Evolutionary conservation across 2,329 filamentous ascomycete species (phyloP).

Genomic region (Lachnellula suecica): DNA sequence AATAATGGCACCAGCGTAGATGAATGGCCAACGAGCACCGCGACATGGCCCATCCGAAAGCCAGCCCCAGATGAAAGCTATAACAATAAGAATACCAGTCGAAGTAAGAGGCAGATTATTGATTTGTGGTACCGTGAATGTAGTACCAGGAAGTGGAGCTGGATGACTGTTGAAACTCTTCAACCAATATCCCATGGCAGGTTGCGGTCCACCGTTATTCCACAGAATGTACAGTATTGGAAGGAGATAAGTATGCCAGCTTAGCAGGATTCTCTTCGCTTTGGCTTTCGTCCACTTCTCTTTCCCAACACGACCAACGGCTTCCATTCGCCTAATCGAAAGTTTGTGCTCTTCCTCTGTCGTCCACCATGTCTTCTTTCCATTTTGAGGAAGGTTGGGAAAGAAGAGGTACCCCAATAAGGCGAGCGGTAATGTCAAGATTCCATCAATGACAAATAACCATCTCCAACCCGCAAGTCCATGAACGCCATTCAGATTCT

Average conservation of each 20-base stretch:
- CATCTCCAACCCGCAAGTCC: slow-evolving; percentile 44
- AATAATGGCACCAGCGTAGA: slow-evolving; percentile 37
- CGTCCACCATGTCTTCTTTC: slow-evolving; percentile 34
- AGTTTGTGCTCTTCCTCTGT: slow-evolving; percentile 25
- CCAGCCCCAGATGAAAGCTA: slow-evolving; percentile 38
- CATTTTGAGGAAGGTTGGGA: slow-evolving; percentile 37
- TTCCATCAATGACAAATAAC: slow-evolving; percentile 43
- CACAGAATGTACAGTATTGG: slow-evolving; percentile 38
- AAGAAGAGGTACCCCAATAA: slow-evolving; percentile 25
- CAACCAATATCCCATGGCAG: slow-evolving; percentile 42
- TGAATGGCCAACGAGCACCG: slow-evolving; percentile 39
- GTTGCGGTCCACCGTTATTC: slow-evolving; percentile 37
- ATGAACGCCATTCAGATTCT: slow-evolving; percentile 36
- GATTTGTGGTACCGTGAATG: slow-evolving; percentile 43
- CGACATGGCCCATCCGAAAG: slow-evolving; percentile 35
- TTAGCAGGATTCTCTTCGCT: slow-evolving; percentile 33
- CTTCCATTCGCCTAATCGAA: slow-evolving; percentile 26
- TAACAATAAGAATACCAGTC: slow-evolving; percentile 35
- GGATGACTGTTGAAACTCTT: slow-evolving; percentile 39
- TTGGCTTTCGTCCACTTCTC: slow-evolving; percentile 37
- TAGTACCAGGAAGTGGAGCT: slow-evolving; percentile 35
- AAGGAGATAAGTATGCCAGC: slow-evolving; percentile 41
- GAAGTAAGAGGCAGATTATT: slow-evolving; percentile 36
- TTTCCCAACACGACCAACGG: slow-evolving; percentile 37
- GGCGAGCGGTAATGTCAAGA: slow-evolving; percentile 34